These are phyloP conservation scores for Chytriomyces sp. DNA, from an alignment of 192 early-diverging fungal genomes.

Conservation along the genomic window DNA sequence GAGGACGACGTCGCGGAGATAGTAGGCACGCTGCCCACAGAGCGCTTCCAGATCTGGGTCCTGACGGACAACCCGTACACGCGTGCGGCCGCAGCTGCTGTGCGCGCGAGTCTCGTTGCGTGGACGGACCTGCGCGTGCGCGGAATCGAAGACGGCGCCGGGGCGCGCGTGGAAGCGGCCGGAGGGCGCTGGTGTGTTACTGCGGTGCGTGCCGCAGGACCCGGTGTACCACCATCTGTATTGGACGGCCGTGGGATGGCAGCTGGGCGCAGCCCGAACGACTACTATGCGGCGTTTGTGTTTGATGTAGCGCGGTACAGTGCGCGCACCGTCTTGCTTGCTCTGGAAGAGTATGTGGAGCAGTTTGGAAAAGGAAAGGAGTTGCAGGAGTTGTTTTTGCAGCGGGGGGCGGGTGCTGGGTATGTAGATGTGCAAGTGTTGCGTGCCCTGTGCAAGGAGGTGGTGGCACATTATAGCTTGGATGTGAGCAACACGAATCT, in stretches of 20 bases:
- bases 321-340: background rate
- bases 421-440: background rate
- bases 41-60: background rate
- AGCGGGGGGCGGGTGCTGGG: background rate
- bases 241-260: too few relatives aligned
- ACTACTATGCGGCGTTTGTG: constrained; percentile 11
- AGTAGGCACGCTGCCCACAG: background rate
- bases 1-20: background rate
- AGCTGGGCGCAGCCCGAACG: background rate
- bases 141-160: too few relatives aligned
- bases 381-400: background rate
- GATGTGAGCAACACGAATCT: background rate
- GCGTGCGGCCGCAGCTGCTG: too few relatives aligned
- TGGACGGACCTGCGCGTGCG: too few relatives aligned
- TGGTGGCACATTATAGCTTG: background rate
- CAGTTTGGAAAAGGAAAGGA: background rate
- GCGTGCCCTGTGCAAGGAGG: background rate
- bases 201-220: too few relatives aligned
- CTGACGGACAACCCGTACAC: too few relatives aligned
- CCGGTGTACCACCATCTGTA: too few relatives aligned
- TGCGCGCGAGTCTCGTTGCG: background rate
- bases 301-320: background rate
- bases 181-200: too few relatives aligned
- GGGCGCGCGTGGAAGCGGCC: too few relatives aligned
- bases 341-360: background rate